Conservation (phyloP, 1,284 basidiomycete species). For the Xanthoconium separans region DNA sequence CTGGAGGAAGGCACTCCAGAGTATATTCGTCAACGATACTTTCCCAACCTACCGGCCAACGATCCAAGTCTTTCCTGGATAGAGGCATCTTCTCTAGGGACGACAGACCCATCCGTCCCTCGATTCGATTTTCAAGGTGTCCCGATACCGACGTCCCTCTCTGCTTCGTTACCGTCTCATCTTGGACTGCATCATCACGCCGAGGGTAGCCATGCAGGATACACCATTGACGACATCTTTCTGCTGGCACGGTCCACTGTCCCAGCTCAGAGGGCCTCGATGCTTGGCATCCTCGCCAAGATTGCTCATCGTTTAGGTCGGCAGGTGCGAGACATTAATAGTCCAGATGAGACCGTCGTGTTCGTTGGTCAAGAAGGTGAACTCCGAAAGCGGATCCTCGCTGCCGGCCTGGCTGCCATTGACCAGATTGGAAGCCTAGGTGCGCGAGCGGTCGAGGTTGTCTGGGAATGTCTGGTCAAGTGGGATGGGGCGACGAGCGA, state of each 20-base stretch:
- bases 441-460: slow-evolving; percentile 61
- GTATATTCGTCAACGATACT: slow-evolving; percentile 50
- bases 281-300: slow-evolving; percentile 73
- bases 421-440: slow-evolving; percentile 67
- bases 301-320: slow-evolving; percentile 48
- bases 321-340: slow-evolving; percentile 27
- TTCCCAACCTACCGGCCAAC: slow-evolving; percentile 49
- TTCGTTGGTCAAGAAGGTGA: slow-evolving; percentile 46
- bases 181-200: slow-evolving; percentile 91
- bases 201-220: slow-evolving; percentile 76
- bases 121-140: slow-evolving; percentile 78
- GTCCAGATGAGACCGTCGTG: slow-evolving; percentile 37
- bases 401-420: slow-evolving; percentile 63
- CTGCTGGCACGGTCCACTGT: slow-evolving; percentile 81
- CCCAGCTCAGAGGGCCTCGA: slow-evolving; percentile 79
- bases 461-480: slow-evolving; percentile 68
- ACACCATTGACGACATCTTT: slow-evolving; percentile 87
- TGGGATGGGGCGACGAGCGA: slow-evolving; percentile 47
- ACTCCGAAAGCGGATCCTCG: slow-evolving; percentile 55
- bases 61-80: slow-evolving; percentile 83
- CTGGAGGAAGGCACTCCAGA: slow-evolving; percentile 77
- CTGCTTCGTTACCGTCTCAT: slow-evolving; percentile 67
- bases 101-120: slow-evolving; percentile 31
- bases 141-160: slow-evolving; percentile 54
- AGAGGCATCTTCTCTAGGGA: slow-evolving; percentile 32